Conservation (phyloP, 2,329 filamentous ascomycete species). For the Monascus ruber region DNA sequence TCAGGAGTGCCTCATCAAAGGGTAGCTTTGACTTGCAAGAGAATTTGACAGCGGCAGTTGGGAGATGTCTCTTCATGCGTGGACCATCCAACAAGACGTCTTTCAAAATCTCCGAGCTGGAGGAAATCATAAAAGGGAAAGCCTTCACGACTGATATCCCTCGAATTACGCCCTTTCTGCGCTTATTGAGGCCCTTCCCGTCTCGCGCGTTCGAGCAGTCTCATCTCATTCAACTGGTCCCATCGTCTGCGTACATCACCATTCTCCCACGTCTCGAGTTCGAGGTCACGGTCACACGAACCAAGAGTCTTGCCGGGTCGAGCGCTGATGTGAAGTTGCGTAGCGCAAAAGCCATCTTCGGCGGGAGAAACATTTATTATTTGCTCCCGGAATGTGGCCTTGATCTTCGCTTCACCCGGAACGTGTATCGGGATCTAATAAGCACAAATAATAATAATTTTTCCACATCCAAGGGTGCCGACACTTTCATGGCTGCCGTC, state of each 20-base stretch:
- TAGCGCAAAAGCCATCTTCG: constrained; percentile 18
- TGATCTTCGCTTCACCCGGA: constrained; percentile 29
- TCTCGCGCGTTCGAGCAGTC: constrained; percentile 5
- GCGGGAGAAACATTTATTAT: constrained; percentile 24
- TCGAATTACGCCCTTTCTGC: constrained; percentile 20
- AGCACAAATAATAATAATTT: constrained; percentile 1
- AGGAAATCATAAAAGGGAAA: constrained; percentile 16
- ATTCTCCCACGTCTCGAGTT: constrained; percentile 25
- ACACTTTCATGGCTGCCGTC: constrained; percentile 11
- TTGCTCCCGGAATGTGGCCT: constrained; percentile 27
- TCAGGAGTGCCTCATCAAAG: constrained; percentile 8
- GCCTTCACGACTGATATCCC: constrained; percentile 25
- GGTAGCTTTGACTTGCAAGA: constrained; percentile 14
- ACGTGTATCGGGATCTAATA: constrained; percentile 18
- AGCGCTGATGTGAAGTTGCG: constrained; percentile 11
- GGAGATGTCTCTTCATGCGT: constrained; percentile 27
- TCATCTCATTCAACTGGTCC: constrained; percentile 23
- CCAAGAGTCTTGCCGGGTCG: neutral
- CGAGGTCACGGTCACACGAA: constrained; percentile 11
- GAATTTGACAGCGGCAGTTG: constrained; percentile 24
- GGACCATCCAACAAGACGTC: constrained; percentile 10
- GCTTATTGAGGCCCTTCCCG: constrained; percentile 11
- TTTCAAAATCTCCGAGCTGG: constrained; percentile 20
- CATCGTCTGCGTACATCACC: constrained; percentile 13
- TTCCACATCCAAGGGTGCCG: constrained; percentile 2